Conservation (phyloP, 179 eudicot genomes). For the Heliamphora pulchella region DNA sequence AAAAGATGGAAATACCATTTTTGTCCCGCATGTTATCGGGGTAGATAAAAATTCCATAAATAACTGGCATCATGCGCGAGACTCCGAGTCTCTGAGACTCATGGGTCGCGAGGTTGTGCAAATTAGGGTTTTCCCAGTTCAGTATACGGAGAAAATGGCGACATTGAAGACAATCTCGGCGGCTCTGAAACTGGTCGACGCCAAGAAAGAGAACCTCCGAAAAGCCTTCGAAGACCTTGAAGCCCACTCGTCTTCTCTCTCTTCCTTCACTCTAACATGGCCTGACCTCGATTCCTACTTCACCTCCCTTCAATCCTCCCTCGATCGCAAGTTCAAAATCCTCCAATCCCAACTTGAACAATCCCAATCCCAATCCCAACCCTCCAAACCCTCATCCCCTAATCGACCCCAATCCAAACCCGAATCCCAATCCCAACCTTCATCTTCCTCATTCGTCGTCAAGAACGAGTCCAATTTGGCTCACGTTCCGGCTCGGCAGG, state of each 20-base stretch:
- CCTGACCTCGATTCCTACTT: slow-evolving; percentile 36
- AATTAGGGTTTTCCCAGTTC: neutral
- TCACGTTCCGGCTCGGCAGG: slow-evolving; percentile 23
- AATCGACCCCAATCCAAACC: neutral
- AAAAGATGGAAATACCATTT: too few species aligned
- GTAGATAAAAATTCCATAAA: too few species aligned
- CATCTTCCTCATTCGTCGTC: neutral
- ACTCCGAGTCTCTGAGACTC: too few species aligned
- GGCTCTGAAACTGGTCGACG: slow-evolving; percentile 30
- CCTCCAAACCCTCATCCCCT: neutral
- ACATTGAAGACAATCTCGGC: slow-evolving; percentile 26
- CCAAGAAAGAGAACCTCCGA: slow-evolving; percentile 26
- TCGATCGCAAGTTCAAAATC: slow-evolving; percentile 20
- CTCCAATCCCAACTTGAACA: slow-evolving; percentile 23
- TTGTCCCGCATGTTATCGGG: too few species aligned
- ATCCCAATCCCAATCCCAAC: neutral
- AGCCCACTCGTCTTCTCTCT: slow-evolving; percentile 27
- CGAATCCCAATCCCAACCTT: neutral
- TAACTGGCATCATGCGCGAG: too few species aligned
- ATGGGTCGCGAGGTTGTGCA: neutral
- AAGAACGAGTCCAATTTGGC: neutral
- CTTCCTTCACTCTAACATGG: slow-evolving; percentile 32
- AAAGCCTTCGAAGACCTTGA: slow-evolving; percentile 38
- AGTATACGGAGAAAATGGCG: slow-evolving; percentile 14
- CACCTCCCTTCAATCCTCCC: slow-evolving; percentile 24